Conservation (phyloP, 164 flowering plant species). For the Liquidambar formosana region DNA sequence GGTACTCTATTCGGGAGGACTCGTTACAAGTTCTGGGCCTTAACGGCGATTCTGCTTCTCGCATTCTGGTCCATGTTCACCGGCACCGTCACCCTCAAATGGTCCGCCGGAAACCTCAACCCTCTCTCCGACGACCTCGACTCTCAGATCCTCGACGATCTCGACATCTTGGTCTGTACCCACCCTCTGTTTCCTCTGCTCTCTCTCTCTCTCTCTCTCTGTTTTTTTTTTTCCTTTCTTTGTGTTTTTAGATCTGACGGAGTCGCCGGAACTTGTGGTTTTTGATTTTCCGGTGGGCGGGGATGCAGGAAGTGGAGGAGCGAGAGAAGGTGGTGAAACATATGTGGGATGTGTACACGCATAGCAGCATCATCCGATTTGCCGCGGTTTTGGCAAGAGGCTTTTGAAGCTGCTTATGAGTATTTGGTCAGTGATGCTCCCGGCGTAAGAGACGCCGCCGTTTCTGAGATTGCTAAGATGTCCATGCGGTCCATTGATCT, state of each 20-base stretch:
- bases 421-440: conserved; percentile 44
- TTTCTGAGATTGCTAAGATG: conserved; percentile 58
- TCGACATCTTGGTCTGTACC: conserved; percentile 47
- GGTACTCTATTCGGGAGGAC: neutral
- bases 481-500: conserved; percentile 28
- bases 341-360: conserved; percentile 60
- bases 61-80: conserved; percentile 68
- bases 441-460: conserved; percentile 35
- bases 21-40: conserved; percentile 50
- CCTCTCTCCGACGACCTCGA: conserved; percentile 24
- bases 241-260: neutral
- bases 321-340: conserved; percentile 56
- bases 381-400: conserved; percentile 58
- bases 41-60: conserved; percentile 42
- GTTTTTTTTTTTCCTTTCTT: neutral
- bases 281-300: neutral
- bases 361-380: conserved; percentile 24
- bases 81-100: conserved; percentile 53
- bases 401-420: conserved; percentile 64
- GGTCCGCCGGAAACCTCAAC: conserved; percentile 37
- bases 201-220: neutral
- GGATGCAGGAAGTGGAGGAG: conserved; percentile 69
- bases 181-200: too few species aligned
- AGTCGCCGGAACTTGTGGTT: neutral
- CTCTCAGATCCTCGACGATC: conserved; percentile 32